Base-by-base conservation (phyloP, 129 eudicot genomes). In the Saussurea involucrata region DNA sequence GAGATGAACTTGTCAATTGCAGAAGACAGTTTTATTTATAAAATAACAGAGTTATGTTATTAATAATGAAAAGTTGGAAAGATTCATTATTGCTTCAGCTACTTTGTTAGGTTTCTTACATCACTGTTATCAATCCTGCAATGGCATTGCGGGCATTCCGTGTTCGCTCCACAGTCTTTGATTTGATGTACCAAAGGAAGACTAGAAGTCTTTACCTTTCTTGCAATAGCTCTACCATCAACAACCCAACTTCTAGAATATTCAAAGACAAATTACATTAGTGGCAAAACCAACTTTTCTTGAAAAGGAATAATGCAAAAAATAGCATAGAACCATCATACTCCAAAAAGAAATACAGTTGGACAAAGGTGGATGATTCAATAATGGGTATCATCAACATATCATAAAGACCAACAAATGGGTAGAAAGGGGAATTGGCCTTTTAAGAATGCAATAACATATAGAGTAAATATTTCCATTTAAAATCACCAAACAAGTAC, bases 101-200 rank as follows among this genome's bases (percentile, higher is more conserved):
- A 57, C 21, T 78, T 61, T 78, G 33, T 70, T 31, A 64, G 77
- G 32, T 42, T 69, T 68, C 97, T 88, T 88, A 95, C 97, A 83
- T 95, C 91, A 25, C 85, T 88, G 34, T 92, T 95, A 71, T 89
- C 90, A 78, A 95, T 95, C 22, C 12, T 76, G 78, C 73, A 66
- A 68, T 81, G 84, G 85, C 98, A 95, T 6, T 86, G 75, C 24
- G 98, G 98, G 73, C 98, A 95, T 82, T 92, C 92, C 8, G 84
- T 86, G 31, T 55, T 81, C 17, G 87, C 97, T 61, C 92, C 98
- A 80, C 86, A 85, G 78, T 91, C 98, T 72, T 89, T 86, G 86
- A 88, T 81, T 78, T 89, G 92, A 53, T 79, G 32, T 8, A 68
- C 77, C 76, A 80, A 57, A 12, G 92, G 90, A 40, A 74, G 76